Evolutionary conservation across 108 stramenopile genomes (phyloP), one percentile per base, ranked within the genome.

Genomic region (Cyclostephanos tholiformis): DNA sequence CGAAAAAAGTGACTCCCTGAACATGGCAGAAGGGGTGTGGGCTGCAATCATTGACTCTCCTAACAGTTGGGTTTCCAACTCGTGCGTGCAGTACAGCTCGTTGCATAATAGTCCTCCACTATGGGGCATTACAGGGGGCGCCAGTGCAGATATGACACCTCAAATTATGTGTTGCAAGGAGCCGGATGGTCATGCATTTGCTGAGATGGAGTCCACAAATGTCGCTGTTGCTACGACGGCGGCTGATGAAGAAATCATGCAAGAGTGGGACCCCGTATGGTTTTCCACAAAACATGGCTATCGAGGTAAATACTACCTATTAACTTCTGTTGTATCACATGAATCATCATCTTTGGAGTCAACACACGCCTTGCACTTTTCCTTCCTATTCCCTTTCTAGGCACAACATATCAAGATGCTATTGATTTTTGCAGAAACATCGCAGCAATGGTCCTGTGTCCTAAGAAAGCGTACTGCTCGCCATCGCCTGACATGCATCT

Each of bases 391-490:
- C 16, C 19, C 39, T 63, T 39, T 10, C 9, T 5, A 30, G 62
- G 62, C 11, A 20, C 29, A 17, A 13, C 62, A 7, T 20, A 39
- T n/a, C 19, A 36, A 36, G 32, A 63, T 36, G 32, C 62, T 39
- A 38, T 36, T 20, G 32, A 13, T 14, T 63, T 63, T 36, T 63
- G 62, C 20, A 30, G 17, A 63, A 63, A 36, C 20, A 36, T 63
- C 62, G 62, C 36, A 35, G 38, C 2, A 6, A 36, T 36, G n/a
- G 19, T 20, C 11, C 62, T 63, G 16, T 63, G 62, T 39, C 62
- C 62, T 1, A 36, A 36, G n/a, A 19, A 29, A 38, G 62, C 62
- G 8, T 63, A 63, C 20, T 63, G 62, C 39, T 38, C 62, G 50
- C 20, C 50, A 51, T 17, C 4, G 4, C 10, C 50, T 51, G 50